Evolutionary conservation across 345 rosid genomes (phyloP), one percentile per base, ranked within the genome.

Genomic region (Iberis pinnata): DNA sequence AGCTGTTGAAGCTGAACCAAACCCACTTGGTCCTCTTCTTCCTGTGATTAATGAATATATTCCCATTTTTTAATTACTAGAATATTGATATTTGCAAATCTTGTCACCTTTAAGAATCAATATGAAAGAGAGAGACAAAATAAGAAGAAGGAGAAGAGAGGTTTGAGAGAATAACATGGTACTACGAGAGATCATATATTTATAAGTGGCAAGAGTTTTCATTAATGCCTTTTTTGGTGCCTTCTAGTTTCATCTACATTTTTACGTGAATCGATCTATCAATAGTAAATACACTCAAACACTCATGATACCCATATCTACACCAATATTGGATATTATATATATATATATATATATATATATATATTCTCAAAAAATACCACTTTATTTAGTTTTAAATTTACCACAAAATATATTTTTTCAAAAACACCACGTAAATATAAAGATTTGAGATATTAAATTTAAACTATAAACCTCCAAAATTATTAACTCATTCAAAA

Each of bases 1-100:
- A 6, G 93, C 96, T 7, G 93, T 85, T 5, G 96, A 78, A 46
- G 83, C 77, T 0, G 98, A 92, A 43, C 98, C 98, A 67, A 80
- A 92, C 53, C 98, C 96, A 50, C 95, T 88, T 4, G 69, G 75
- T 14, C 98, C 96, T 14, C 73, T 74, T 68, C 68, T 39, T 7
- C 96, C 98, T 0, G 90, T 85, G 10, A 76, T 66, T 76, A 80
- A 44, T 1, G 79, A 65, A n/a, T 79, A 53, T 17, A 87, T 51
- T 4, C 76, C 79, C 82, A 77, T 72, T 29, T 2, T 29, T 7
- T 29, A 4, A 26, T 26, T 26, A n/a, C n/a, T n/a, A n/a, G n/a
- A n/a, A n/a, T n/a, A n/a, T n/a, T n/a, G n/a, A n/a, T n/a, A n/a
- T n/a, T n/a, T n/a, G n/a, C n/a, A n/a, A n/a, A n/a, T n/a, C n/a